Conservation (phyloP, 176 grass and related monocot genomes). For the Stipa capillata region DNA sequence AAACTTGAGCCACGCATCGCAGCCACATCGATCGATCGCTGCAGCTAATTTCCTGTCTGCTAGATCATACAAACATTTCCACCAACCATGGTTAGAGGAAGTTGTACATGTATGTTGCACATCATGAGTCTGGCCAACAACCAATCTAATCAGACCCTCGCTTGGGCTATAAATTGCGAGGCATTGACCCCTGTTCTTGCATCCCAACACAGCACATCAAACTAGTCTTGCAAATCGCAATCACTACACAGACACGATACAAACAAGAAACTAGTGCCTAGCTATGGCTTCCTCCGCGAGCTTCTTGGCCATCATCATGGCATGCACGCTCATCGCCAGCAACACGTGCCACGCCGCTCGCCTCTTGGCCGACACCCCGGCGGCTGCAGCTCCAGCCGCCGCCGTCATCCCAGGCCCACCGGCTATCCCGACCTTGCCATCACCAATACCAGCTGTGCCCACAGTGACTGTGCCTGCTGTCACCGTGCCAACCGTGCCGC, state of each 20-base stretch:
- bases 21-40: too few relatives aligned
- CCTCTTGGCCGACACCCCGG: not conserved
- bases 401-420: not conserved
- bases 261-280: too few relatives aligned
- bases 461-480: not conserved
- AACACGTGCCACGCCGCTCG: constrained; percentile 1
- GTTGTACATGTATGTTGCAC: not conserved
- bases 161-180: not conserved
- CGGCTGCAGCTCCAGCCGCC: not conserved
- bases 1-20: not conserved
- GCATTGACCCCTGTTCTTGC: not conserved
- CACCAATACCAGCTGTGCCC: too few relatives aligned
- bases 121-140: not conserved
- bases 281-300: not conserved
- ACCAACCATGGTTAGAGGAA: not conserved
- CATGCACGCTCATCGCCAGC: not conserved
- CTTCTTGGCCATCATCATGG: constrained; percentile 2
- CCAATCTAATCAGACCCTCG: not conserved
- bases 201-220: not conserved
- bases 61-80: too few relatives aligned
- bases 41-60: too few relatives aligned
- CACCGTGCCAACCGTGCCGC: not conserved
- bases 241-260: not conserved
- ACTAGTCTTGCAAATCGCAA: not conserved
- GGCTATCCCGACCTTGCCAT: not conserved